These are phyloP conservation scores for Boletus putidus DNA, from an alignment of 1,284 basidiomycete species.

Conservation along the genomic window DNA sequence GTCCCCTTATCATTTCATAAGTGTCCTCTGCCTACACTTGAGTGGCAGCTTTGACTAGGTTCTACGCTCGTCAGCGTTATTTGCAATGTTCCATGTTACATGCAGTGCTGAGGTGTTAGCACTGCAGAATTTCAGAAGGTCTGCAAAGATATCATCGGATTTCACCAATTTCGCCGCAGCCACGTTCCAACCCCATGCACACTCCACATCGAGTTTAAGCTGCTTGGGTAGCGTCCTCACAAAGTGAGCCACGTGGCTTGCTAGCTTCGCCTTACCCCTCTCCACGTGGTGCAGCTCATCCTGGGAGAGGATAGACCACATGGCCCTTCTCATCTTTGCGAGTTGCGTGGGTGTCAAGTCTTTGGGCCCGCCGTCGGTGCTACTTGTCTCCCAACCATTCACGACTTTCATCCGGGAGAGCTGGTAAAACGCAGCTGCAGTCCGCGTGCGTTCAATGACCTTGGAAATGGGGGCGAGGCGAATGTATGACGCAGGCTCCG, in stretches of 20 bases:
- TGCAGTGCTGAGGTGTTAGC: neutral
- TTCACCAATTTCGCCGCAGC: too few species aligned
- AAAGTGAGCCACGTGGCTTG: neutral
- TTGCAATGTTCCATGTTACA: too few species aligned
- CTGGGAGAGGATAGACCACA: slow-evolving; percentile 8
- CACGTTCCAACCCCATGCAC: too few species aligned
- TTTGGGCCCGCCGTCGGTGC: too few species aligned
- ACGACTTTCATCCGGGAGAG: neutral
- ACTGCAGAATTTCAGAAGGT: neutral
- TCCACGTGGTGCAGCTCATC: neutral
- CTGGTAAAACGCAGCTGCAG: neutral
- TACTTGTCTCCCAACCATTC: neutral
- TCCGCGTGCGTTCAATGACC: neutral
- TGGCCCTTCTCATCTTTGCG: neutral
- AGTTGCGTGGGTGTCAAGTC: neutral
- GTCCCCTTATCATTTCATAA: too few species aligned
- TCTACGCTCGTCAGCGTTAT: too few species aligned
- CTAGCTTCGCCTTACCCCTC: neutral
- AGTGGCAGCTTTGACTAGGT: too few species aligned
- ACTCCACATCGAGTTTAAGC: too few species aligned
- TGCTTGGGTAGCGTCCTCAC: too few species aligned
- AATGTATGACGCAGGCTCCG: slow-evolving; percentile 4
- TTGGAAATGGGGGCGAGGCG: neutral
- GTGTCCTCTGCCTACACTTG: too few species aligned
- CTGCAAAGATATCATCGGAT: neutral